Conservation (phyloP, 257 asterid species). For the Solanum sitiens region DNA sequence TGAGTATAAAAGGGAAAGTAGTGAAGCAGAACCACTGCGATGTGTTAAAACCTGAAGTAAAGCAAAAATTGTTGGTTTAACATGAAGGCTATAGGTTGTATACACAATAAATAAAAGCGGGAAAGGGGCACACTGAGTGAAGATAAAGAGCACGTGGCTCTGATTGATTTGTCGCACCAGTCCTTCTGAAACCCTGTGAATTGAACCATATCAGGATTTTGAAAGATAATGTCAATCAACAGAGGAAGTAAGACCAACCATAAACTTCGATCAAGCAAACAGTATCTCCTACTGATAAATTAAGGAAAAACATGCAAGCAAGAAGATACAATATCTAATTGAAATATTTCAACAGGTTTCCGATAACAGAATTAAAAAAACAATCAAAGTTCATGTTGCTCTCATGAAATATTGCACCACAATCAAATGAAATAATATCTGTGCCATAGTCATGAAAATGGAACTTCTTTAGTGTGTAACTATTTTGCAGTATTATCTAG, state of each 20-base stretch:
- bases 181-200: slow-evolving; percentile 68
- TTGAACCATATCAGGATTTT: slow-evolving; percentile 2
- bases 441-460: background rate
- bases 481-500: background rate
- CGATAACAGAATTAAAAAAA: background rate
- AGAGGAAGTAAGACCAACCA: background rate
- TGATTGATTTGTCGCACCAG: slow-evolving; percentile 30
- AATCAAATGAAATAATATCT: background rate
- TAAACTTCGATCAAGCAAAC: background rate
- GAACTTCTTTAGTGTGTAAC: background rate
- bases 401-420: background rate
- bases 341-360: background rate
- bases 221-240: background rate
- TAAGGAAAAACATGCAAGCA: background rate
- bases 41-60: slow-evolving; percentile 68
- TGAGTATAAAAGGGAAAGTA: slow-evolving; percentile 65
- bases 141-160: slow-evolving; percentile 81
- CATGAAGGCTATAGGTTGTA: background rate
- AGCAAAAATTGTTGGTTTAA: background rate
- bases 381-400: background rate
- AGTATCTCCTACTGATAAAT: background rate
- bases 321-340: background rate
- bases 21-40: slow-evolving; percentile 70
- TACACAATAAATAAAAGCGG: background rate
- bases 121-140: slow-evolving; percentile 46